Percentiles rank a stretch among this genome's conserved stretches.
Evolutionary conservation across 768 basidiomycete genomes (phyloP).

Genomic region (Trametes gibbosa): DNA sequence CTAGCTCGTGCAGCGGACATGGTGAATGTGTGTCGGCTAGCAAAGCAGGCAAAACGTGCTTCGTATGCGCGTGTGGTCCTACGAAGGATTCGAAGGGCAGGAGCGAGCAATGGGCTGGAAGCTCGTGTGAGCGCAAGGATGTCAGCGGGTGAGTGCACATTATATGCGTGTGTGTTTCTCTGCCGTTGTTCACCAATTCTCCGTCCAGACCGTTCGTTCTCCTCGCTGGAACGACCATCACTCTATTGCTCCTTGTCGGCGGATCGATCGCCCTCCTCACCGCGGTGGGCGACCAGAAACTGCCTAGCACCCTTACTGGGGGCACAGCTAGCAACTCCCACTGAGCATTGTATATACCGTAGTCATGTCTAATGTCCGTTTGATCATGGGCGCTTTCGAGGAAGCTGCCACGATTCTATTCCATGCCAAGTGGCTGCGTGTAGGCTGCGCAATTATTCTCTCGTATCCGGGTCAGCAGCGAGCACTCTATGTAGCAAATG

Average conservation of each 20-base stretch:
- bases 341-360: conserved; percentile 11
- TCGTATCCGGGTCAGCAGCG: too few relatives aligned
- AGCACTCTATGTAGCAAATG: too few relatives aligned
- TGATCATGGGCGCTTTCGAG: neutral
- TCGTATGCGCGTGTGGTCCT: conserved; percentile 42
- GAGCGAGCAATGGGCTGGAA: conserved; percentile 70
- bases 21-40: conserved; percentile 63
- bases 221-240: conserved; percentile 64
- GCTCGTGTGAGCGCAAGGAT: conserved; percentile 74
- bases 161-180: neutral
- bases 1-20: conserved; percentile 64
- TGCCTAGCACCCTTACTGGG: conserved; percentile 75
- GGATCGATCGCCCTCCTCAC: conserved; percentile 68
- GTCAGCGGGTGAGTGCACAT: conserved; percentile 66
- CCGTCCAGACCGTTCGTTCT: conserved; percentile 66
- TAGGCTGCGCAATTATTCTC: too few relatives aligned
- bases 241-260: conserved; percentile 60
- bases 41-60: conserved; percentile 56
- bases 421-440: neutral
- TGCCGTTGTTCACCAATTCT: neutral
- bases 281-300: conserved; percentile 53
- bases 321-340: conserved; percentile 10
- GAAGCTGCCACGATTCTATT: neutral
- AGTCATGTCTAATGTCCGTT: conserved; percentile 2
- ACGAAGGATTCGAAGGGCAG: conserved; percentile 54